These are phyloP conservation scores for Neocallimastix lanati DNA, from an alignment of 192 early-diverging fungal species.

Conservation along the genomic window DNA sequence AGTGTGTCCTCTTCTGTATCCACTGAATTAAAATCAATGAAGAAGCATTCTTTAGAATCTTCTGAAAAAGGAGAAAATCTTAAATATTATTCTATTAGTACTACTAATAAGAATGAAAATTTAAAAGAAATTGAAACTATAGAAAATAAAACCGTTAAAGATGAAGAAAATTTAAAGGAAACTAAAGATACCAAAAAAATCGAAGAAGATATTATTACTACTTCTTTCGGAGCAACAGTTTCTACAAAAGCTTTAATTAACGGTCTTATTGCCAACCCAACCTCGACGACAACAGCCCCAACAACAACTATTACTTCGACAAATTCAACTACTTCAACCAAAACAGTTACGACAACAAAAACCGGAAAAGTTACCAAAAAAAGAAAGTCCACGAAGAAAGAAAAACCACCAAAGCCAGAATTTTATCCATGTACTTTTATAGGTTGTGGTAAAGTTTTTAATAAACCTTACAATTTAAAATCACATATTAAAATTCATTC, in stretches of 20 bases:
- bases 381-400: neutral
- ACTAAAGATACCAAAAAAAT: neutral
- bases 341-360: neutral
- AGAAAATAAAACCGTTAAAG: neutral
- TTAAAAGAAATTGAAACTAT: neutral
- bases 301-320: no score
- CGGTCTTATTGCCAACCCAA: neutral
- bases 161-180: neutral
- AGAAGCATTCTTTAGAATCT: neutral
- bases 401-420: neutral
- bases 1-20: neutral
- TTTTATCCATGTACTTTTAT: conserved; percentile 5
- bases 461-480: conserved; percentile 15
- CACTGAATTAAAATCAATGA: neutral
- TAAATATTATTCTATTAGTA: neutral
- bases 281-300: no score
- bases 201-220: neutral
- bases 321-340: neutral
- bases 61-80: neutral
- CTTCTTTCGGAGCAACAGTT: neutral
- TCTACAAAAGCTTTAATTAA: neutral
- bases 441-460: conserved; percentile 21
- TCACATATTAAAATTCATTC: conserved; percentile 26
- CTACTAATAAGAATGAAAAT: neutral
- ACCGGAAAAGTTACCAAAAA: neutral